Evolutionary conservation across 768 basidiomycete genomes (phyloP), one percentile per base, ranked within the genome.

Genomic region (Boletus sp.): DNA sequence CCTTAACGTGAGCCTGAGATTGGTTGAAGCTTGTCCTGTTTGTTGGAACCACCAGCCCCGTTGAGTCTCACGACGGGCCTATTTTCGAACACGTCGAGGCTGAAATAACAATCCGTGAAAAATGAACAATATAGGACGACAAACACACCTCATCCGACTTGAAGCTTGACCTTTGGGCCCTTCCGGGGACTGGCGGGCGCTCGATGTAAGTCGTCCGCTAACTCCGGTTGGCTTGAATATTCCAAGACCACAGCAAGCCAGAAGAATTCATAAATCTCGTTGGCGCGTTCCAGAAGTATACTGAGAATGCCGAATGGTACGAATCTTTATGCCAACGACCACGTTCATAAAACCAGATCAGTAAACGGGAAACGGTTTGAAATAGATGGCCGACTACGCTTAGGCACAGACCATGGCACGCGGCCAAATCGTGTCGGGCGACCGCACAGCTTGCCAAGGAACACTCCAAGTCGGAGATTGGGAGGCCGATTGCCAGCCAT

Each of bases 361-460:
- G 15, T 25, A 25, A 25, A 25, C 25, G 25, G 25, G 25, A 25
- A 23, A 23, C 23, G 4, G 23, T 23, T 23, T 23, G 23, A 23
- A 25, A 25, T 25, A 25, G 25, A 25, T 25, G 25, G 25, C 25
- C 25, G 25, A 25, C 25, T 25, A 25, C 25, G 25, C 25, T 25
- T 25, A 25, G 25, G 25, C 5, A 25, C 25, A 25, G 13, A 4
- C 0, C 17, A 10, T 44, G 51, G 35, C 53, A 44, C 27, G 39
- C 29, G 13, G 51, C 30, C 8, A 23, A 47, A 47, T 43, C 42
- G 11, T 34, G 23, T 23, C 25, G 19, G 23, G 8, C 21, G n/a
- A 23, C n/a, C 25, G 25, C 52, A 65, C 63, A 62, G 63, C 63
- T 63, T 60, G 55, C 55, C 64, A 65, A 64, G 52, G 54, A 15